These are phyloP conservation scores for Phytopythium delawarense DNA, from an alignment of 352 stramenopile genomes.

Conservation along the genomic window DNA sequence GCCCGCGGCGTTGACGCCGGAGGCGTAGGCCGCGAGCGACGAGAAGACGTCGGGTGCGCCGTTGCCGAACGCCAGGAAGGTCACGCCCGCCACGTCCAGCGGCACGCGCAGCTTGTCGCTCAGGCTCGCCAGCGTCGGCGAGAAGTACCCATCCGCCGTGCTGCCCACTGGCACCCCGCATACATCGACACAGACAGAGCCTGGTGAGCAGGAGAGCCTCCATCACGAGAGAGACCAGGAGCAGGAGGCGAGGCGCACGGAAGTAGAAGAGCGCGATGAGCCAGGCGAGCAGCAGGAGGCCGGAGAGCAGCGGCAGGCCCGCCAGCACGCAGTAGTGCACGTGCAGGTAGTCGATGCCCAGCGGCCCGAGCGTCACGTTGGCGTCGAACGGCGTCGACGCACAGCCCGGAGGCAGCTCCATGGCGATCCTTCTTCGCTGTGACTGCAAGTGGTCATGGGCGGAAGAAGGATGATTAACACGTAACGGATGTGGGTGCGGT, in stretches of 20 bases:
- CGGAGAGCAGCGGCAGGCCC: conserved; percentile 44
- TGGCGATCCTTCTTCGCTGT: not conserved
- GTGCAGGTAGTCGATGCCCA: conserved; percentile 78
- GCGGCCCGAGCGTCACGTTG: conserved; percentile 66
- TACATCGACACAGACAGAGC: conserved; percentile 1
- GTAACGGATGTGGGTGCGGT: no score
- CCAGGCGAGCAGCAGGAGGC: conserved; percentile 53
- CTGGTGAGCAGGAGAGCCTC: not conserved
- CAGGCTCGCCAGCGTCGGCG: conserved; percentile 94
- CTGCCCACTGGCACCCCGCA: conserved; percentile 72
- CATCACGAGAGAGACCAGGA: no score
- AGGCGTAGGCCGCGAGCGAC: conserved; percentile 83
- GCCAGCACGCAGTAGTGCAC: conserved; percentile 69
- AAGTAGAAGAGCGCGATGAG: conserved; percentile 81
- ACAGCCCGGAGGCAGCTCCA: conserved; percentile 15
- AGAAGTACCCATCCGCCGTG: conserved; percentile 98
- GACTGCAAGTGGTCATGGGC: no score
- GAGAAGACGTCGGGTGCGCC: conserved; percentile 96
- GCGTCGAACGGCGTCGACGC: conserved; percentile 30
- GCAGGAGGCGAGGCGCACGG: conserved; percentile 25
- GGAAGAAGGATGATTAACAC: no score
- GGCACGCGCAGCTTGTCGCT: conserved; percentile 88
- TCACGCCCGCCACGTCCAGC: conserved; percentile 94
- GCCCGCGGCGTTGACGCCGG: conserved; percentile 60
- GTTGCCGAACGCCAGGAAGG: conserved; percentile 97